Evolutionary conservation across 148 eudicot species (phyloP).

Genomic region (Beta vulgaris): DNA sequence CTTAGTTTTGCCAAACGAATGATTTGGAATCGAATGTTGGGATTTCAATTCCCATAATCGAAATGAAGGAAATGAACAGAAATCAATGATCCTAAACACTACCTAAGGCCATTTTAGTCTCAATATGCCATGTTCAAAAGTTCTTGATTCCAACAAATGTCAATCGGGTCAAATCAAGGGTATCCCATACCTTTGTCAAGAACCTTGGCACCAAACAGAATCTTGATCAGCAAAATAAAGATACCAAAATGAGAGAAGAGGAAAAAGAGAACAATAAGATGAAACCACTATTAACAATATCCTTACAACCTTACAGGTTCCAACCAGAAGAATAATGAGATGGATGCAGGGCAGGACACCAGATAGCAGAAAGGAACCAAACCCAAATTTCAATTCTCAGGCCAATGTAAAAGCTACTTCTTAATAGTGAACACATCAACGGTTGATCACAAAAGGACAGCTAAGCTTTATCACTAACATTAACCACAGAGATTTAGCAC

Average conservation of each 20-base stretch:
- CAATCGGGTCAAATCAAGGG: neutral
- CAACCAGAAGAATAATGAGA: neutral
- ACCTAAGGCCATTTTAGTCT: neutral
- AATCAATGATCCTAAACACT: too few relatives aligned
- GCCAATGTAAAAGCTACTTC: neutral
- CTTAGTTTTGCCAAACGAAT: too few relatives aligned
- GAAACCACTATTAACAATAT: neutral
- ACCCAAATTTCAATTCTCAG: neutral
- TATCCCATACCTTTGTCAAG: neutral
- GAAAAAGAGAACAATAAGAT: neutral
- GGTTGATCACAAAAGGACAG: neutral
- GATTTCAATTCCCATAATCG: too few relatives aligned
- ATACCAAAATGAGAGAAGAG: neutral
- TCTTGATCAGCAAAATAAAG: neutral
- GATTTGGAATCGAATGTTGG: too few relatives aligned
- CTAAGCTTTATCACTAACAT: neutral
- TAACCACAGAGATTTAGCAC: neutral
- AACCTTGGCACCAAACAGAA: neutral
- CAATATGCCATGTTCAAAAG: neutral
- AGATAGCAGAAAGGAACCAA: neutral
- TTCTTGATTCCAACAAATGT: too few relatives aligned
- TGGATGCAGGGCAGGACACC: conserved; percentile 1
- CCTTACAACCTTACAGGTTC: too few relatives aligned
- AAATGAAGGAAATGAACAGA: too few relatives aligned
- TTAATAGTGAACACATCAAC: neutral